Percentiles rank a stretch among this genome's conserved stretches.
Evolutionary conservation across 192 early-diverging fungal species (phyloP).

Genomic region (Backusella sp.): DNA sequence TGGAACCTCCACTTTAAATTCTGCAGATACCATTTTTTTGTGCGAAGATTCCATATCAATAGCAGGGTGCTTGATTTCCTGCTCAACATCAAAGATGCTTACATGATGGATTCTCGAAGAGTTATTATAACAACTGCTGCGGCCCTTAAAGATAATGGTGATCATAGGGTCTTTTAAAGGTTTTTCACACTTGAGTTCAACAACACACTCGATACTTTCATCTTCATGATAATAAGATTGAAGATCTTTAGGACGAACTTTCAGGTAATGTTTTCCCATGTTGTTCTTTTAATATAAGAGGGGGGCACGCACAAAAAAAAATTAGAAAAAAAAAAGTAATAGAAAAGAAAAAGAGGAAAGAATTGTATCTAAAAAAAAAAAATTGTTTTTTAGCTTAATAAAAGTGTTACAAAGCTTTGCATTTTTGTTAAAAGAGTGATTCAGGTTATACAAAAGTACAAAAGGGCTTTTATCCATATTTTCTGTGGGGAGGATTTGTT

Average conservation of each 20-base stretch:
- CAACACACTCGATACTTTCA: slow-evolving; percentile 1
- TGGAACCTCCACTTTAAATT: background rate
- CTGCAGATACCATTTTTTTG: background rate
- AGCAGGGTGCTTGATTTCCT: background rate
- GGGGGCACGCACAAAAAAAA: background rate
- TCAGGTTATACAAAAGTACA: background rate
- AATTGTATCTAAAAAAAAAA: background rate
- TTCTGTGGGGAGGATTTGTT: background rate
- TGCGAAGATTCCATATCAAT: background rate
- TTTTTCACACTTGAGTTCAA: background rate
- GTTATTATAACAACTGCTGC: background rate
- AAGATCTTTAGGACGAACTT: background rate
- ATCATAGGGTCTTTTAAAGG: background rate
- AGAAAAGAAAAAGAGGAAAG: background rate
- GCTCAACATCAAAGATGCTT: background rate
- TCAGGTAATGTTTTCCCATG: background rate
- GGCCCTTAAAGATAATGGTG: background rate
- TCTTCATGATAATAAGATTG: slow-evolving; percentile 7
- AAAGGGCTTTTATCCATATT: background rate
- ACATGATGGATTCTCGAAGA: background rate
- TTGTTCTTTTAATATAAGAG: background rate
- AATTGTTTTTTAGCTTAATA: background rate
- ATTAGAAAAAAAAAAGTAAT: background rate
- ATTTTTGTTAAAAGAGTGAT: background rate
- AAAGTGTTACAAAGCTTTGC: background rate